Evolutionary conservation across 2,329 filamentous ascomycete species (phyloP).

Genomic region (Ophiostoma sp.): DNA sequence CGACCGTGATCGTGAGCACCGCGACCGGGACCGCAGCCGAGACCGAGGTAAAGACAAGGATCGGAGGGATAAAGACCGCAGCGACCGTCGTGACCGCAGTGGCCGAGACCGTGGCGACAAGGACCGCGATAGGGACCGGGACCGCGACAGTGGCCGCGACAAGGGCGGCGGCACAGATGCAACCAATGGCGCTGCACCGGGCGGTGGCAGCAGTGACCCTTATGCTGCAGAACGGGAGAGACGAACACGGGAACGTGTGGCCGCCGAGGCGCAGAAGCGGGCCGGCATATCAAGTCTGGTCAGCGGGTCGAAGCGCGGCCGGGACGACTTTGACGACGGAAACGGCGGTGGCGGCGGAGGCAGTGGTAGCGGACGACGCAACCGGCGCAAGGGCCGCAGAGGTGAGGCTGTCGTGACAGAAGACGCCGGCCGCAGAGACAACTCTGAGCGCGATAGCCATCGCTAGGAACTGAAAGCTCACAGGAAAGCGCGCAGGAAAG

Average conservation of each 20-base stretch:
- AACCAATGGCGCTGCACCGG: background rate
- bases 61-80: constrained; percentile 28
- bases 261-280: constrained; percentile 63
- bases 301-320: constrained; percentile 51
- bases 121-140: constrained; percentile 33
- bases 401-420: constrained; percentile 50
- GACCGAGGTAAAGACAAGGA: constrained; percentile 16
- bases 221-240: constrained; percentile 70
- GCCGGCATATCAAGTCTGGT: constrained; percentile 55
- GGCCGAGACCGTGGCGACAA: constrained; percentile 31
- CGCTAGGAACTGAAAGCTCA: constrained; percentile 20
- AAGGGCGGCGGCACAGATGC: background rate
- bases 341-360: constrained; percentile 48
- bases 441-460: constrained; percentile 54
- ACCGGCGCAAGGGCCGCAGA: constrained; percentile 51
- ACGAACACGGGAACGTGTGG: constrained; percentile 63
- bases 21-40: constrained; percentile 35
- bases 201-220: constrained; percentile 47
- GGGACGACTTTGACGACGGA: constrained; percentile 50
- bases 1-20: constrained; percentile 22
- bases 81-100: constrained; percentile 8
- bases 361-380: constrained; percentile 36
- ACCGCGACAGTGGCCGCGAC: constrained; percentile 24
- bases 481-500: background rate
- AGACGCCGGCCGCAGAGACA: constrained; percentile 50